Evolutionary conservation across 257 asterid species (phyloP).

Genomic region (Plantago major): DNA sequence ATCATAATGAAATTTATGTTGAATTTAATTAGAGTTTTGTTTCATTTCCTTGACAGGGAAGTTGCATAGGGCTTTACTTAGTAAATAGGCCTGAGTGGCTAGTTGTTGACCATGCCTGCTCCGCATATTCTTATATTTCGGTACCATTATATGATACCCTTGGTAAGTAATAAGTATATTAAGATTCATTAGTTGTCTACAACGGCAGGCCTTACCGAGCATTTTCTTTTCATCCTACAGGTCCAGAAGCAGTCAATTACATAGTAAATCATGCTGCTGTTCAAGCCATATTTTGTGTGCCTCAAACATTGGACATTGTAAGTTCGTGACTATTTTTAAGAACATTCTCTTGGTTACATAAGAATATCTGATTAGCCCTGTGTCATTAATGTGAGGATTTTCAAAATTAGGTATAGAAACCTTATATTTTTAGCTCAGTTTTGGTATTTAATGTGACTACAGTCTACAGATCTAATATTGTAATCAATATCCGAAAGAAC

Average conservation of each 20-base stretch:
- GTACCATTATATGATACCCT: slow-evolving; percentile 98
- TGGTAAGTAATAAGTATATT: slow-evolving; percentile 49
- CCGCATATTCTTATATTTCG: slow-evolving; percentile 82
- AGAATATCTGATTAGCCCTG: not conserved
- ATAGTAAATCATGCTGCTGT: slow-evolving; percentile 77
- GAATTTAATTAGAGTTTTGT: not conserved
- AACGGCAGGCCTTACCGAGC: slow-evolving; percentile 18
- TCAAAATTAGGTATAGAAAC: too few relatives aligned
- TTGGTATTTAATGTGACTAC: too few relatives aligned
- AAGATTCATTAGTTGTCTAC: slow-evolving; percentile 8
- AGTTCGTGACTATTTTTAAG: slow-evolving; percentile 29
- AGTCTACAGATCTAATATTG: too few relatives aligned
- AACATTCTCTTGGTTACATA: slow-evolving; percentile 2
- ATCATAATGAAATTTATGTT: not conserved
- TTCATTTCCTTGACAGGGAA: slow-evolving; percentile 53
- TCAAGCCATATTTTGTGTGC: slow-evolving; percentile 84
- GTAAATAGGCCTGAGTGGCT: slow-evolving; percentile 93
- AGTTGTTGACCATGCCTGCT: slow-evolving; percentile 87
- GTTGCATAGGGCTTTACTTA: slow-evolving; percentile 81
- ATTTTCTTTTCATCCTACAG: slow-evolving; percentile 37
- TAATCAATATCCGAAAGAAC: too few relatives aligned
- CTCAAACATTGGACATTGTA: slow-evolving; percentile 70
- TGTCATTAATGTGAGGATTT: not conserved
- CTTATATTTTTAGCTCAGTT: too few relatives aligned
- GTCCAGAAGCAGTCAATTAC: slow-evolving; percentile 95